These are phyloP conservation scores for Nosema muscidifuracis DNA, from an alignment of 371 early-diverging fungal genomes.

Conservation along the genomic window DNA sequence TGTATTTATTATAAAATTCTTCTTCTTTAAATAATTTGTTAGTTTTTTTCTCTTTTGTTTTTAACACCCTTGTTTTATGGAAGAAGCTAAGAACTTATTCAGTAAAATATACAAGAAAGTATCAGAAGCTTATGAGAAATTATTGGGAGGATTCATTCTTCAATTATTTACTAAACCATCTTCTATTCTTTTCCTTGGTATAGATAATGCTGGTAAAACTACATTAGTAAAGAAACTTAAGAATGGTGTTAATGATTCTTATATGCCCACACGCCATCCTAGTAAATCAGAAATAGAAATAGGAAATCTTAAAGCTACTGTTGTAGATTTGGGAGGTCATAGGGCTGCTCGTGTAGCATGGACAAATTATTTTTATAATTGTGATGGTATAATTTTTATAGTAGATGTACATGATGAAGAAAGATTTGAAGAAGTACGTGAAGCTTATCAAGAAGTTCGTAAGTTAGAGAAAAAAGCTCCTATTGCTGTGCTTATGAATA, in stretches of 20 bases:
- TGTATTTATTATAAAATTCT: no score
- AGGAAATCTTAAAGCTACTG: conserved; percentile 59
- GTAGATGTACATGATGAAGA: conserved; percentile 60
- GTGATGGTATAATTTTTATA: conserved; percentile 63
- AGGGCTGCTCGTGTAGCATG: conserved; percentile 59
- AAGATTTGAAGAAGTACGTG: conserved; percentile 57
- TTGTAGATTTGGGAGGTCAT: conserved; percentile 63
- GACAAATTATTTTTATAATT: conserved; percentile 61
- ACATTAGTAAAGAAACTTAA: conserved; percentile 96
- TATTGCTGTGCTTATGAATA: conserved; percentile 64
- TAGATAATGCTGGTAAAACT: conserved; percentile 99
- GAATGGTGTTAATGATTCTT: conserved; percentile 84
- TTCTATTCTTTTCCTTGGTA: conserved; percentile 92
- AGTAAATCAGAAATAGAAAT: conserved; percentile 57
- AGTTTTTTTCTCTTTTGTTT: conserved; percentile 1
- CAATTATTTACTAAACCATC: conserved; percentile 71
- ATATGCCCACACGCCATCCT: conserved; percentile 86
- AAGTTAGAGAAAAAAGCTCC: conserved; percentile 55
- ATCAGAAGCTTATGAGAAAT: conserved; percentile 37
- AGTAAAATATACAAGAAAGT: conserved; percentile 24
- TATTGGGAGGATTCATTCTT: conserved; percentile 44
- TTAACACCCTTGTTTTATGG: background rate
- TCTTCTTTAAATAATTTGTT: no score
- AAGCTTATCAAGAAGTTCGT: conserved; percentile 56
- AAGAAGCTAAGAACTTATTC: background rate